Evolutionary conservation across 108 stramenopile species (phyloP).

Genomic region (Cyclotella sp.): DNA sequence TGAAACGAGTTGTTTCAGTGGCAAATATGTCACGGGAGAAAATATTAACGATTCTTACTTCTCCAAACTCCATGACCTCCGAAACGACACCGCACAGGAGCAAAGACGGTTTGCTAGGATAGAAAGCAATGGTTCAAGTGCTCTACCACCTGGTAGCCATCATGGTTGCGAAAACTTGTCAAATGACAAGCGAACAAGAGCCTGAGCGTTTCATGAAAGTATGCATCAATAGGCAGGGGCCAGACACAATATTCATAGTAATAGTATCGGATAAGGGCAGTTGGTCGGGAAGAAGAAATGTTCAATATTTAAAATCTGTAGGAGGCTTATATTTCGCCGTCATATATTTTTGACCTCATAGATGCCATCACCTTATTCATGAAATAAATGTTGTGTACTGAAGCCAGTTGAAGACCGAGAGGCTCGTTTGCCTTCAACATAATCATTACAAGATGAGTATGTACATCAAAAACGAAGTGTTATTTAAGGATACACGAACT

Average conservation of each 20-base stretch:
- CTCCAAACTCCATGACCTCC: slow-evolving; percentile 65
- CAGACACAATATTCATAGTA: slow-evolving; percentile 1
- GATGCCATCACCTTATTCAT: slow-evolving; percentile 63
- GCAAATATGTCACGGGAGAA: slow-evolving; percentile 92
- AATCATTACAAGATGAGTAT: too few species aligned
- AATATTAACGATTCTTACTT: slow-evolving; percentile 83
- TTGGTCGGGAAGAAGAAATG: too few species aligned
- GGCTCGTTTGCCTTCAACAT: slow-evolving; percentile 29
- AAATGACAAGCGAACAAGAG: slow-evolving; percentile 64
- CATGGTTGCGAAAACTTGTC: slow-evolving; percentile 79
- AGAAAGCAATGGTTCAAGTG: slow-evolving; percentile 8
- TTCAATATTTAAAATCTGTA: too few species aligned
- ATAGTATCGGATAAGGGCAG: neutral
- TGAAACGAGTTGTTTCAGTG: slow-evolving; percentile 97
- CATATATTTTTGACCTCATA: slow-evolving; percentile 47
- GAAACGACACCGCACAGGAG: slow-evolving; percentile 83
- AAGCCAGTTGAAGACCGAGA: slow-evolving; percentile 38
- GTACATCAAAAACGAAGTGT: too few species aligned
- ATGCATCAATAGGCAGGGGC: neutral
- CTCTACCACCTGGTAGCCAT: slow-evolving; percentile 63
- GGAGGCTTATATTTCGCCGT: slow-evolving; percentile 42
- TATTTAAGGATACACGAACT: too few species aligned
- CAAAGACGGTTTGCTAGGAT: slow-evolving; percentile 39
- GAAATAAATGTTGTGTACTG: slow-evolving; percentile 58
- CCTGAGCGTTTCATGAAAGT: neutral